Evolutionary conservation across 2,329 filamentous ascomycete genomes (phyloP).

Genomic region (Trichoderma lentiforme): DNA sequence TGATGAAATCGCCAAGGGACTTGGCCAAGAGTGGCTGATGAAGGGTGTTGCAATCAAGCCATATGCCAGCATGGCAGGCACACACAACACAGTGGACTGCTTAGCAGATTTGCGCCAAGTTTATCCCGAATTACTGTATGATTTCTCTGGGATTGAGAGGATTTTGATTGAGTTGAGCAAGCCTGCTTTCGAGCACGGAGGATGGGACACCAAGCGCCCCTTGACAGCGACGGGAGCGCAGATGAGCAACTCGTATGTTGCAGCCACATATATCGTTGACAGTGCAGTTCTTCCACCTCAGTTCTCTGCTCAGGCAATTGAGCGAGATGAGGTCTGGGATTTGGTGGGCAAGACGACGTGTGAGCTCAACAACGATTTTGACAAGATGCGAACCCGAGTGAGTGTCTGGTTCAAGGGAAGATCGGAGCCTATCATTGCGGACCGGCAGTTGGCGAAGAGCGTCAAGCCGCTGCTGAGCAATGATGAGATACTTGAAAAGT

Average conservation of each 20-base stretch:
- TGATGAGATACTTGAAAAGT: constrained; percentile 37
- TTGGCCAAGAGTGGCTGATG: constrained; percentile 37
- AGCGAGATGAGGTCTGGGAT: constrained; percentile 35
- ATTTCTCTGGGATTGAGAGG: constrained; percentile 26
- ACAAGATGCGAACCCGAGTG: constrained; percentile 17
- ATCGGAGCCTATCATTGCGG: constrained; percentile 16
- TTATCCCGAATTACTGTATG: constrained; percentile 24
- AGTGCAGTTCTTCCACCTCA: constrained; percentile 33
- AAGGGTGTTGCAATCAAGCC: constrained; percentile 36
- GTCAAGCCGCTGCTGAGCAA: constrained; percentile 33
- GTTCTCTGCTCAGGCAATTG: constrained; percentile 31
- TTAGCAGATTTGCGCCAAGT: constrained; percentile 31
- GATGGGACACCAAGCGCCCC: constrained; percentile 34
- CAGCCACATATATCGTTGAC: constrained; percentile 37
- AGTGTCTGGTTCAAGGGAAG: constrained; percentile 19
- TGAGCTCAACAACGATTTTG: constrained; percentile 23
- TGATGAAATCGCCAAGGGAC: constrained; percentile 28
- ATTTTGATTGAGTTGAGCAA: constrained; percentile 30
- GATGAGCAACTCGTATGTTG: constrained; percentile 37
- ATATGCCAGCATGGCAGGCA: constrained; percentile 36
- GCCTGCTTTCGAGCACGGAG: constrained; percentile 34
- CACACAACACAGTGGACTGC: constrained; percentile 36
- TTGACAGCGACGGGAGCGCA: constrained; percentile 37
- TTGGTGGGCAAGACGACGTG: constrained; percentile 29
- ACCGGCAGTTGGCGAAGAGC: constrained; percentile 27